Evolutionary conservation across 176 grass and related monocot genomes (phyloP).

Genomic region (Tuctoria greenei): DNA sequence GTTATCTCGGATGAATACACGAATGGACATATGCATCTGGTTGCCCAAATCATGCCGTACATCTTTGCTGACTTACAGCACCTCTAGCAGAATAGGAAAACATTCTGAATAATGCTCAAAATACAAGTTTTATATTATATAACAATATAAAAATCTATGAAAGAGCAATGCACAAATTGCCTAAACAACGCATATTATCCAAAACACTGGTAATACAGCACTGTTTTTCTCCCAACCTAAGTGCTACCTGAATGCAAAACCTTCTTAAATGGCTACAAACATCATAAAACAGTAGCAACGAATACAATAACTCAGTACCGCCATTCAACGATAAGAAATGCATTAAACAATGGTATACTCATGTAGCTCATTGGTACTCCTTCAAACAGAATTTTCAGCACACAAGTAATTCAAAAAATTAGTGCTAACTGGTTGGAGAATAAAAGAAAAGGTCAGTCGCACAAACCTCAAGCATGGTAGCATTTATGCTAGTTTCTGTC

Average conservation of each 20-base stretch:
- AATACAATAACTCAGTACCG: background rate
- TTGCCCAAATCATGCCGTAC: background rate
- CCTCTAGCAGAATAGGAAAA: background rate
- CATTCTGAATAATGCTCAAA: background rate
- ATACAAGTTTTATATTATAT: background rate
- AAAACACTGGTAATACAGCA: background rate
- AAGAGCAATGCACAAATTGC: background rate
- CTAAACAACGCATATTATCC: background rate
- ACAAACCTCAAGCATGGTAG: constrained; percentile 89
- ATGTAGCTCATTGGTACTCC: background rate
- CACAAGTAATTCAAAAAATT: background rate
- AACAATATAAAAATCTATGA: background rate
- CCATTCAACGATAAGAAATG: background rate
- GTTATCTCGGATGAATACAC: no score
- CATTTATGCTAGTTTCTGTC: constrained; percentile 81
- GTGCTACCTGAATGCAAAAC: background rate
- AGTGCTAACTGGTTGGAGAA: background rate
- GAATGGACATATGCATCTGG: background rate
- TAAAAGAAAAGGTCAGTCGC: background rate
- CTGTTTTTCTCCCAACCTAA: background rate
- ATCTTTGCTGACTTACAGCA: background rate
- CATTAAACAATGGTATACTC: background rate
- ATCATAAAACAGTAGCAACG: background rate
- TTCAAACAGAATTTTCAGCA: background rate
- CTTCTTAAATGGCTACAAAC: background rate